Conservation (phyloP, 2,329 filamentous ascomycete species). For the Diplodia sapinea region DNA sequence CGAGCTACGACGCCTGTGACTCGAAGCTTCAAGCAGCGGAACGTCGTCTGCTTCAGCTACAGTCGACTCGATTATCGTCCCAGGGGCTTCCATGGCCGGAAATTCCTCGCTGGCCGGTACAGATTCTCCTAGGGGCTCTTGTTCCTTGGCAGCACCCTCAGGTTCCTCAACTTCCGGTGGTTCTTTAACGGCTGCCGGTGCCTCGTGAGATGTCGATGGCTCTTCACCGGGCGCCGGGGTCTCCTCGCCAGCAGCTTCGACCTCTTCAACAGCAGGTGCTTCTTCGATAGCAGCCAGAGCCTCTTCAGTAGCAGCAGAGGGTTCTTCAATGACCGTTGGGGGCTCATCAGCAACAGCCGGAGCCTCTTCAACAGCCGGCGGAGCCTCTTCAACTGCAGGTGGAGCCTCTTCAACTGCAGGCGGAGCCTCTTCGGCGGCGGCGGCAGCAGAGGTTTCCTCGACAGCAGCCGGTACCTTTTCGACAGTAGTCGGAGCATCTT, state of each 20-base stretch:
- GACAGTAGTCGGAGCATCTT: neutral
- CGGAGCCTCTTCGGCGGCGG: neutral
- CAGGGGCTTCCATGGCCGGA: neutral
- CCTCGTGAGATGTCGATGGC: neutral
- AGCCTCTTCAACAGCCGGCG: no score
- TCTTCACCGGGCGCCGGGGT: neutral
- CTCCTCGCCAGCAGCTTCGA: neutral
- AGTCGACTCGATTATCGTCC: conserved; percentile 4
- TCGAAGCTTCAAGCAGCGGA: neutral
- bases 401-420: neutral
- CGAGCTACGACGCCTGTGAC: neutral
- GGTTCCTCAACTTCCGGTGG: neutral
- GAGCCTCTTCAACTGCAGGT: neutral
- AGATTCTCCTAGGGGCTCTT: neutral
- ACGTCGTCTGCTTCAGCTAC: neutral
- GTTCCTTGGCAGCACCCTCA: neutral
- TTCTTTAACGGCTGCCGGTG: neutral
- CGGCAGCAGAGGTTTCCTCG: neutral
- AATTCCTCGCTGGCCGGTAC: neutral
- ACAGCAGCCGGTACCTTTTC: neutral
- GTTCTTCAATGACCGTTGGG: no score
- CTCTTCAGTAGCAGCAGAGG: neutral
- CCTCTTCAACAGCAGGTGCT: neutral
- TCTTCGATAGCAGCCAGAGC: neutral
- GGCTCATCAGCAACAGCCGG: no score